Base-by-base conservation (phyloP, 2,329 filamentous ascomycete genomes). In the Apiospora phragmitis region DNA sequence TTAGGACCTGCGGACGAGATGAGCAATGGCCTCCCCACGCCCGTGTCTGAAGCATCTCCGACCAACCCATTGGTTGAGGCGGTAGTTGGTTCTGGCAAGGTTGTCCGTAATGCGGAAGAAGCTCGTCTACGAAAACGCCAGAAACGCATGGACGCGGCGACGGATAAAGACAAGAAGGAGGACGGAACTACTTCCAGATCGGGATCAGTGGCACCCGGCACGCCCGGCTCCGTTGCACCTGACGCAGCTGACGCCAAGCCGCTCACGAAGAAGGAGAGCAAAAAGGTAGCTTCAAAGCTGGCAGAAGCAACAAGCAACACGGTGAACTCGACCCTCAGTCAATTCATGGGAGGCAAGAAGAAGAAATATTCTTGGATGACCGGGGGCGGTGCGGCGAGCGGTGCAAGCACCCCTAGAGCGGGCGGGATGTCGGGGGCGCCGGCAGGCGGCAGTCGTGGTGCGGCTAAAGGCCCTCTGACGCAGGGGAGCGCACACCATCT, bases 241-340 rank as follows among this genome's bases (percentile, higher is more conserved):
- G 91, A 92, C 69, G 91, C 92, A 69, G 86, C 89, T 35, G 79
- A 80, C 14, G 38, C 70, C 74, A 95, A 94, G 80, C 87, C 90
- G 4, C 87, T 93, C 68, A 93, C 92, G 5, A 98, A 98, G 86
- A 98, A 98, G 83, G 94, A 97, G 80, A 87, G 86, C 72, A 90
- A 92, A 78, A 94, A 92, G 80, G 89, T 90, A n/a, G 91, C 94
- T 71, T 85, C 86, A 4, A 93, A 93, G 75, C 88, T 91, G 29
- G 92, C 90, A 0, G 94, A 97, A 77, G 92, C 92, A 71, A 93
- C 92, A 74, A 94, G 95, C 74, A 90, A 91, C 29, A 93, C 92
- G 73, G 94, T 95, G 35, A 97, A 98, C 79, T 87, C 90, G 70
- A 97, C 95, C 0, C 93, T 93, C 69, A 91, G 90, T 73, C 89